Percentiles rank a stretch among this genome's conserved stretches.
phyloP scores from a whole-genome alignment of 371 early-diverging fungal species.

The Apophysomyces trapeziformis region DNA sequence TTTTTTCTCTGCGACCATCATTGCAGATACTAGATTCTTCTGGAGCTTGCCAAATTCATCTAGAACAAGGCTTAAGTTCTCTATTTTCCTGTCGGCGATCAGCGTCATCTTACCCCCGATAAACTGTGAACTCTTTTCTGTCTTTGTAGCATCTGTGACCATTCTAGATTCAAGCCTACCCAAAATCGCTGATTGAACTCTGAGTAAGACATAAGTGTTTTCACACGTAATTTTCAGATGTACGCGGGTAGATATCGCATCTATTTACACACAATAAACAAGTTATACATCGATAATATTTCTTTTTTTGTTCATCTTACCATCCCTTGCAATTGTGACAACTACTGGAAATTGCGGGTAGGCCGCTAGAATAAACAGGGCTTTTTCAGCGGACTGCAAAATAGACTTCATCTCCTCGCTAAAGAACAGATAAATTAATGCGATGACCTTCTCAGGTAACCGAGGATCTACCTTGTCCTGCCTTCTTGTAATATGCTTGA shows the following conservation, averaged over 20 bases:
- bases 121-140: background rate
- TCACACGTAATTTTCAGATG: background rate
- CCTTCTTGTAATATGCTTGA: background rate
- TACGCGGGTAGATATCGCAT: background rate
- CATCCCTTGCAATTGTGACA: background rate
- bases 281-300: too few species aligned
- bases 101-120: background rate
- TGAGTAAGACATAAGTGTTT: background rate
- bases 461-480: background rate
- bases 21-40: background rate
- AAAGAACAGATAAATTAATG: background rate
- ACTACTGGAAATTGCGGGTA: background rate
- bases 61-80: background rate
- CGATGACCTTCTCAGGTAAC: background rate
- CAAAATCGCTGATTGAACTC: background rate
- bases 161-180: background rate
- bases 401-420: background rate
- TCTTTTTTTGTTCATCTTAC: background rate
- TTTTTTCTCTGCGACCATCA: background rate
- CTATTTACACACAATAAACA: too few species aligned
- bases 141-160: background rate
- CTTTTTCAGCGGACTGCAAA: background rate
- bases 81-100: background rate
- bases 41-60: constrained; percentile 2
- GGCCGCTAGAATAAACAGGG: background rate